Evolutionary conservation across 106 monocot genomes (phyloP), one percentile per base, ranked within the genome.

Genomic region (Ottelia alismoides): DNA sequence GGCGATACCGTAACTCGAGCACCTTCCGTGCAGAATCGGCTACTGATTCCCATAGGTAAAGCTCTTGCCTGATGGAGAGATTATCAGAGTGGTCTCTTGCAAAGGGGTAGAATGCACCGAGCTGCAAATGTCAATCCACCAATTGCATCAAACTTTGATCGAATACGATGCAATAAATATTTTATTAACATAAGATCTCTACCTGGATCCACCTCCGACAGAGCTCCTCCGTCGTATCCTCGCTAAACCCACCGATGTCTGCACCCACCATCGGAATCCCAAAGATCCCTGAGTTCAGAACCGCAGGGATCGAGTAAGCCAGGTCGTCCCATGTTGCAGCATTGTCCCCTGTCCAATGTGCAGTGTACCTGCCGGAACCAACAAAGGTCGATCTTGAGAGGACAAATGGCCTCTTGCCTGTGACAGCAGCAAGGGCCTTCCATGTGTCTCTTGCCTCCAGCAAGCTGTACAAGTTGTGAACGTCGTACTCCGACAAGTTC

Each of bases 101-200:
- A 48, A 92, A 92, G 12, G 92, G 92, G 52, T 86, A 92, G 79
- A 92, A 92, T 22, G 82, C 81, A 21, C 82, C 92, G 11, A 92
- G 55, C 75, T 84, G 0, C 17, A 44, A 11, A 11, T 17, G 17
- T 44, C 12, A 44, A 44, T 11, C 43, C 17, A 44, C 17, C 17
- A 11, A 10, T 0, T 0, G 43, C 17, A 17, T 11, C 12, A 44
- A 44, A 44, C 10, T 44, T 44, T 44, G 17, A 10, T 0, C 10
- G 43, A 44, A n/a, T n/a, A n/a, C n/a, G n/a, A n/a, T n/a, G n/a
- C n/a, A n/a, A n/a, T n/a, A n/a, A n/a, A n/a, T n/a, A n/a, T n/a
- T 44, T 17, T 11, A 44, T 11, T 44, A 10, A 44, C 43, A 44
- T 44, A 17, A 44, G 43, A 44, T 44, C 43, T 17, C 10, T 44